Evolutionary conservation across 129 eudicot species (phyloP), one percentile per base, ranked within the genome.

Genomic region (Flaveria sonorensis): DNA sequence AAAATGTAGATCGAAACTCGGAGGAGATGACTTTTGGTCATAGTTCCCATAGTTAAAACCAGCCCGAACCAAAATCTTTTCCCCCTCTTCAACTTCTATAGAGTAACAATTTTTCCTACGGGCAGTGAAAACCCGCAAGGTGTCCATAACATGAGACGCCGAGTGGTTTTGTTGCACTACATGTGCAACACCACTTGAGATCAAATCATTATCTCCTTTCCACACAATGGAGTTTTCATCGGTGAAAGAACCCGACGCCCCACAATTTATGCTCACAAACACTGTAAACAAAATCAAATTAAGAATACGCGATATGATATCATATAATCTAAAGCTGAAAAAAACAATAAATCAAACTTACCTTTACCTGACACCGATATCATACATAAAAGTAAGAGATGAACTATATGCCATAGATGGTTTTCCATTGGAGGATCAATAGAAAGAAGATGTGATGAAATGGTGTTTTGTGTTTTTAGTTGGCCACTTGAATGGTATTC

Each of bases 1-100:
- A 32, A 88, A 84, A 16, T 47, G 92, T 51, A 91, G 89, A 74
- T 83, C 92, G 51, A 88, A 91, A 2, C 68, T 68, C 0, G 97
- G 97, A 20, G 93, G 93, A 84, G 80, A 47, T 6, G 84, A 80
- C 78, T 78, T 86, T 19, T 62, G 19, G 72, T 91, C 96, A 66
- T 91, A 91, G 76, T 91, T 91, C 36, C 93, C 96, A 23, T 91
- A 91, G 75, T 77, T 76, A 51, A 91, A 91, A 77, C 88, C 85
- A 3, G 91, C 93, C 2, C 93, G 91, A 10, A 86, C 77, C 61
- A 83, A 83, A 46, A 90, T 70, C 32, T 74, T 71, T 9, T 64
- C 87, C 0, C 85, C 83, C 70, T 56, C 76, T 26, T 56, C 71
- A 5, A 65, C 82, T 4, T 57, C 39, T 30, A 81, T 26, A 2